Evolutionary conservation across 2,329 filamentous ascomycete species (phyloP), one percentile per base, ranked within the genome.

Genomic region (Epicoccum nigrum): DNA sequence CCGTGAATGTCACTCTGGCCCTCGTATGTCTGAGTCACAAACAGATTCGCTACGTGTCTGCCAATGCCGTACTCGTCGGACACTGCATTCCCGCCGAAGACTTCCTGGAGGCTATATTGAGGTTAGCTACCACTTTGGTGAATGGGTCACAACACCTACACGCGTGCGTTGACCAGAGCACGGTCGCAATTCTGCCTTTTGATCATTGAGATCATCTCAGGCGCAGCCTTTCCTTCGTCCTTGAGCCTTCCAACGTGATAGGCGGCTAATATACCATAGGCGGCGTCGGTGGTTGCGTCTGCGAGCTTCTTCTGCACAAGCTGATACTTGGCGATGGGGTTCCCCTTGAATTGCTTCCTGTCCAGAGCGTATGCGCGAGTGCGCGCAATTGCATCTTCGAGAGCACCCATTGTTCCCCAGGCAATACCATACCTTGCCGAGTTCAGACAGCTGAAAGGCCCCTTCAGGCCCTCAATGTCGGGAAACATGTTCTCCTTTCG

Each of bases 181-280:
- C 87, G 81, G 75, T 99, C 94, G 74, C 94, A 99, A 76, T 99
- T 99, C 78, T 97, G 92, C 62, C 94, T 83, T 83, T 99, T 99
- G 71, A 97, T 86, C 90, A 99, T 87, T 7, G 83, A 86, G 67
- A 99, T 96, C 93, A 97, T 97, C 79, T 99, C 94, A 6, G 94
- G 92, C 2, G 88, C 86, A 19, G 84, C 86, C 74, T 91, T 90
- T 58, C 92, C 92, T 70, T 90, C 86, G 65, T 97, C 93, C 82
- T 97, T 97, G 51, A 97, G 83, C 55, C 93, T 82, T 44, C 92
- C 92, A 28, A 97, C 93, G 75, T 99, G 94, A 51, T 90, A 85
- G 7, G 90, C 88, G 6, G 94, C 94, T 46, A 96, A 78, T n/a
- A 90, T 89, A 34, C 94, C 94, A 70, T 89, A 97, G 1, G 92